Percentiles rank a stretch among this genome's conserved stretches.
Evolutionary conservation across 1,284 basidiomycete genomes (phyloP).

Genomic region (Cryptococcus neoformans): DNA sequence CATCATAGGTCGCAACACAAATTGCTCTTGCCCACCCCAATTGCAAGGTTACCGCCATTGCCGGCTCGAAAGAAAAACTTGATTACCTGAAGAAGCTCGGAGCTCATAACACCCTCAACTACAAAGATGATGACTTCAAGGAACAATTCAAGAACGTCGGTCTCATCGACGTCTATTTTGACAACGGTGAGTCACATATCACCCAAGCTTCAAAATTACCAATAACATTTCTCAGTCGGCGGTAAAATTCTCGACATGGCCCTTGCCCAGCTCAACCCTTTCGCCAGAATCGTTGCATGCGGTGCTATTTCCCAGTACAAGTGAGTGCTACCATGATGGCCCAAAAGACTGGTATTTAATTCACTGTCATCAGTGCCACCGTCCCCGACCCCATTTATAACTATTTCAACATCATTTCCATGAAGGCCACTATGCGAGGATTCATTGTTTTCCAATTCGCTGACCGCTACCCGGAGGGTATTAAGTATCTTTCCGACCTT

Average conservation of each 20-base stretch:
- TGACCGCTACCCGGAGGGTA: slow-evolving; percentile 45
- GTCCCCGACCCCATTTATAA: slow-evolving; percentile 44
- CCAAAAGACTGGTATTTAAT: background rate
- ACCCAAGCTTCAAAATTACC: background rate
- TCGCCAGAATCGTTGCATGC: slow-evolving; percentile 70
- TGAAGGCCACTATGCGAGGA: slow-evolving; percentile 73
- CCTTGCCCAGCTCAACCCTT: slow-evolving; percentile 67
- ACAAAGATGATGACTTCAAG: slow-evolving; percentile 73
- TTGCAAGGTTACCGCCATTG: slow-evolving; percentile 76
- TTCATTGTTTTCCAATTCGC: slow-evolving; percentile 69
- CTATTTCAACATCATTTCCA: slow-evolving; percentile 61
- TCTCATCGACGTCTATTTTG: slow-evolving; percentile 74
- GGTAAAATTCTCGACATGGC: slow-evolving; percentile 70
- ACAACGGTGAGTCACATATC: slow-evolving; percentile 59
- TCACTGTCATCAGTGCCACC: slow-evolving; percentile 15
- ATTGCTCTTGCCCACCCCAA: slow-evolving; percentile 54
- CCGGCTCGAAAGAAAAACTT: slow-evolving; percentile 74
- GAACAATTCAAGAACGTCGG: slow-evolving; percentile 55
- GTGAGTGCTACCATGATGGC: slow-evolving; percentile 25
- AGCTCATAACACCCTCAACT: slow-evolving; percentile 78
- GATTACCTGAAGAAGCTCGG: slow-evolving; percentile 78
- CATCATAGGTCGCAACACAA: slow-evolving; percentile 63
- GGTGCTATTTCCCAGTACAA: slow-evolving; percentile 63
- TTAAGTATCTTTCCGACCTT: slow-evolving; percentile 54
- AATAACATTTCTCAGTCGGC: slow-evolving; percentile 58